Conservation (phyloP, 2,329 filamentous ascomycete species). For the Incumbomyces delicatus region DNA sequence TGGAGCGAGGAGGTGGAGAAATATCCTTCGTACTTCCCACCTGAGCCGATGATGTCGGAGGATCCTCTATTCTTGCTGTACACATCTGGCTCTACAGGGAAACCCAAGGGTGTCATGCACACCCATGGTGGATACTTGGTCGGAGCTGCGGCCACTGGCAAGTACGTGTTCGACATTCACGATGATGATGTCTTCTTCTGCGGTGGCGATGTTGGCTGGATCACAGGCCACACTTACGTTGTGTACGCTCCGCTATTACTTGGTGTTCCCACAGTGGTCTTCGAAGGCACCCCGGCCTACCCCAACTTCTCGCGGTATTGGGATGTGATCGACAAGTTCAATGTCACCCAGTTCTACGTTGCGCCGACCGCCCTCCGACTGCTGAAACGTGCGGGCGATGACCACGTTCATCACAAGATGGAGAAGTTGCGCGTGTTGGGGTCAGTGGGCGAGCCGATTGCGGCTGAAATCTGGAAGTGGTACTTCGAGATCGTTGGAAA, state of each 20-base stretch:
- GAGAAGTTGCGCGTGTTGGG: slow-evolving; percentile 80
- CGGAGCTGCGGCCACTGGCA: slow-evolving; percentile 84
- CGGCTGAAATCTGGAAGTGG: slow-evolving; percentile 99
- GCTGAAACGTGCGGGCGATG: slow-evolving; percentile 87
- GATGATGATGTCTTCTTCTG: slow-evolving; percentile 92
- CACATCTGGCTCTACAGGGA: slow-evolving; percentile 94
- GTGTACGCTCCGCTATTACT: slow-evolving; percentile 91
- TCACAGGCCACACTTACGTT: slow-evolving; percentile 96
- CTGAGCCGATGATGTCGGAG: slow-evolving; percentile 82
- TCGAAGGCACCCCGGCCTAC: slow-evolving; percentile 95
- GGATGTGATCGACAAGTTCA: slow-evolving; percentile 93
- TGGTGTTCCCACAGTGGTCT: slow-evolving; percentile 89
- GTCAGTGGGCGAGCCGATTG: slow-evolving; percentile 94
- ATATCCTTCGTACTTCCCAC: slow-evolving; percentile 85
- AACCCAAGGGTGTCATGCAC: slow-evolving; percentile 98
- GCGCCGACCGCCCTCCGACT: slow-evolving; percentile 87
- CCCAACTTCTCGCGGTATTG: slow-evolving; percentile 97
- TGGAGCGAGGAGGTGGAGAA: slow-evolving; percentile 99
- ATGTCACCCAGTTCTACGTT: slow-evolving; percentile 96
- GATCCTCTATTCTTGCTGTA: slow-evolving; percentile 96
- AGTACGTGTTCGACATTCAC: slow-evolving; percentile 98
- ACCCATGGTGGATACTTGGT: slow-evolving; percentile 92
- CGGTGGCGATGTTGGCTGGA: slow-evolving; percentile 97
- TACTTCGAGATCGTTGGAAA: slow-evolving; percentile 93
- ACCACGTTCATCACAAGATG: slow-evolving; percentile 86